Conservation (phyloP, 495 filamentous ascomycete species). For the Hypoxylon intermedium region DNA sequence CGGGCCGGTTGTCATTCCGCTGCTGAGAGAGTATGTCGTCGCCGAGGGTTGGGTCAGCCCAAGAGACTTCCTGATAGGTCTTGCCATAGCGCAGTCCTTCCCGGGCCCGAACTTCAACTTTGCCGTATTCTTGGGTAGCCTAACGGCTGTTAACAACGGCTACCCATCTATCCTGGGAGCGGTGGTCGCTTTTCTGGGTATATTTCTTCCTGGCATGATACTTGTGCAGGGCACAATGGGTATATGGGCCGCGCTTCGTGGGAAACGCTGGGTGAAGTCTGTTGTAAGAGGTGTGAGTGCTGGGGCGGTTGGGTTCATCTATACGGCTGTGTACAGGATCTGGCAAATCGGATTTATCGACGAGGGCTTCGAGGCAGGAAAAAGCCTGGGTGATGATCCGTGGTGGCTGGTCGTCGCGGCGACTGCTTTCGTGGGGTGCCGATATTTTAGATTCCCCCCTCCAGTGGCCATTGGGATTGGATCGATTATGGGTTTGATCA, state of each 20-base stretch:
- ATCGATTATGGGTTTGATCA: constrained; percentile 67
- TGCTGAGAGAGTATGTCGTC: constrained; percentile 80
- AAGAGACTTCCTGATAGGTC: constrained; percentile 81
- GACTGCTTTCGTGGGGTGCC: constrained; percentile 66
- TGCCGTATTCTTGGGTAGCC: constrained; percentile 75
- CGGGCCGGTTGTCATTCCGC: constrained; percentile 83
- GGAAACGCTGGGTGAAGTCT: constrained; percentile 60
- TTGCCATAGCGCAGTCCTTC: constrained; percentile 83
- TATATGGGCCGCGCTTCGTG: constrained; percentile 69
- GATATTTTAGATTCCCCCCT: constrained; percentile 67
- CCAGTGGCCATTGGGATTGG: constrained; percentile 71
- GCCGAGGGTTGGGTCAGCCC: constrained; percentile 79
- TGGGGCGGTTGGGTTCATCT: constrained; percentile 78
- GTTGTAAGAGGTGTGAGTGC: constrained; percentile 76
- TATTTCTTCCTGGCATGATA: constrained; percentile 74
- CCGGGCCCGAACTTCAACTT: constrained; percentile 92
- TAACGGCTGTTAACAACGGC: constrained; percentile 56
- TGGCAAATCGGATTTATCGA: constrained; percentile 79
- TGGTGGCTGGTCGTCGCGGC: constrained; percentile 78
- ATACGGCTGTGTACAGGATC: constrained; percentile 84
- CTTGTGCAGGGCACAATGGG: constrained; percentile 72
- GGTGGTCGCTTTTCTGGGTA: constrained; percentile 70
- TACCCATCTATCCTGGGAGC: constrained; percentile 53
- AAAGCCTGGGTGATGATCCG: constrained; percentile 68
- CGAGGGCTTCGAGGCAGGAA: constrained; percentile 59